Base-by-base conservation (phyloP, 768 basidiomycete species). In the Leucocoprinus birnbaumii region DNA sequence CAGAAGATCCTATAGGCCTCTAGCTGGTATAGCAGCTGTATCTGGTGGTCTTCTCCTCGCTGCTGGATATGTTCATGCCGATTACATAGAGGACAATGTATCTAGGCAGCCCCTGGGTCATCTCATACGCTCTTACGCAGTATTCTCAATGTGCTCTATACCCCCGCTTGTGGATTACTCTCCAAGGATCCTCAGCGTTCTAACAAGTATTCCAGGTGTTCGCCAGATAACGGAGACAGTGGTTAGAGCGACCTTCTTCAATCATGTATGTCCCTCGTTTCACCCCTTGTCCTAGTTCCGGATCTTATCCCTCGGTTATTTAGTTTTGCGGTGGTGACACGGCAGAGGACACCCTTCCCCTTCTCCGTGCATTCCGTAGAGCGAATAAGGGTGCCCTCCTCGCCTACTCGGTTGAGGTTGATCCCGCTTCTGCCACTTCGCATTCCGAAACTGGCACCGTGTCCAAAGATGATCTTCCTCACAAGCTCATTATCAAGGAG, bases 241-340 rank as follows among this genome's bases (percentile, higher is more conserved):
- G 51, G 87, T 96, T 4, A 77, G 90, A 40, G 69, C 76, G 9
- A 95, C 94, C 0, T 96, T 97, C 73, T 96, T 94, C 63, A 78
- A 82, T 44, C 94, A 95, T 72, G 89, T 87, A 58, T 26, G 78
- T 59, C 35, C 31, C 9, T 7, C 38, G 22, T 50, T 27, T 13
- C 8, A 6, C 14, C n/a, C n/a, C n/a, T n/a, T n/a, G 25, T 24
- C 24, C 13, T 22, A 13, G 25, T 37, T 13, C 34, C 53, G 52
- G 38, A 31, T 57, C 48, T 56, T 53, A 37, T 37, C 7, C 25
- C 25, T n/a, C 18, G 11, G 35, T 24, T 11, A 19, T 45, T 13
- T 50, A 93, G 86, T 98, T 96, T 61, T 94, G 95, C 1, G 93
- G 94, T 0, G 94, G 90, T 2, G 93, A 95, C 56, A 87, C 87